Conservation (phyloP, 805 yeast species). For the Saturnispora dispora region DNA sequence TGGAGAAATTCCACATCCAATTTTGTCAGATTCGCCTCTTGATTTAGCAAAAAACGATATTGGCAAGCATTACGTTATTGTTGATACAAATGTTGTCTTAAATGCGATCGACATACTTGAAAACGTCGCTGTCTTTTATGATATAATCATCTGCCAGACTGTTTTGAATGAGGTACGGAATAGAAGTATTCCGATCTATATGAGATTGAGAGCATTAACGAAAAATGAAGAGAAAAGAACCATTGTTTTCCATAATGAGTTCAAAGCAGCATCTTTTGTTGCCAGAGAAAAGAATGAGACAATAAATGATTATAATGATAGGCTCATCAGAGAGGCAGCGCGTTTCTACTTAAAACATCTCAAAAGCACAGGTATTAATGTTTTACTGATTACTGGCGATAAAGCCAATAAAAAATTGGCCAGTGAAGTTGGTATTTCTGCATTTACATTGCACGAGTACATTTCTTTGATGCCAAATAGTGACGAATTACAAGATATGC, state of each 20-base stretch:
- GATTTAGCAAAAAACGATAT: slow-evolving; percentile 31
- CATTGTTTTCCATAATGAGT: slow-evolving; percentile 90
- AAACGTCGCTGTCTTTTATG: slow-evolving; percentile 64
- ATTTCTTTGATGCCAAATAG: slow-evolving; percentile 61
- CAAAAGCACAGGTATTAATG: slow-evolving; percentile 31
- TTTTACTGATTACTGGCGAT: slow-evolving; percentile 71
- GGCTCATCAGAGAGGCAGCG: slow-evolving; percentile 74
- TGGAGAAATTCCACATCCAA: slow-evolving; percentile 56
- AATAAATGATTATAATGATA: slow-evolving; percentile 83
- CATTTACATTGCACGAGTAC: slow-evolving; percentile 58
- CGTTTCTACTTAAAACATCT: slow-evolving; percentile 69
- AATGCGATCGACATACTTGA: slow-evolving; percentile 88
- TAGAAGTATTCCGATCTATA: slow-evolving; percentile 78
- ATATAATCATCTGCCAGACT: slow-evolving; percentile 91
- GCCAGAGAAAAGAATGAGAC: slow-evolving; percentile 56
- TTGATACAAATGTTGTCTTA: slow-evolving; percentile 83
- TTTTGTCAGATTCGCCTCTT: slow-evolving; percentile 57
- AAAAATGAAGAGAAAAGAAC: slow-evolving; percentile 74
- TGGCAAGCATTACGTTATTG: slow-evolving; percentile 70
- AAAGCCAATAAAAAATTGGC: slow-evolving; percentile 55
- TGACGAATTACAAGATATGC: slow-evolving; percentile 65
- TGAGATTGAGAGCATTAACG: slow-evolving; percentile 68
- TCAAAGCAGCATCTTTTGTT: slow-evolving; percentile 60
- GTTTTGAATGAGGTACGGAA: slow-evolving; percentile 90
- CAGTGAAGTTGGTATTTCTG: slow-evolving; percentile 39